Conservation (phyloP, 441 rosid genomes). For the Capsella rubella region DNA sequence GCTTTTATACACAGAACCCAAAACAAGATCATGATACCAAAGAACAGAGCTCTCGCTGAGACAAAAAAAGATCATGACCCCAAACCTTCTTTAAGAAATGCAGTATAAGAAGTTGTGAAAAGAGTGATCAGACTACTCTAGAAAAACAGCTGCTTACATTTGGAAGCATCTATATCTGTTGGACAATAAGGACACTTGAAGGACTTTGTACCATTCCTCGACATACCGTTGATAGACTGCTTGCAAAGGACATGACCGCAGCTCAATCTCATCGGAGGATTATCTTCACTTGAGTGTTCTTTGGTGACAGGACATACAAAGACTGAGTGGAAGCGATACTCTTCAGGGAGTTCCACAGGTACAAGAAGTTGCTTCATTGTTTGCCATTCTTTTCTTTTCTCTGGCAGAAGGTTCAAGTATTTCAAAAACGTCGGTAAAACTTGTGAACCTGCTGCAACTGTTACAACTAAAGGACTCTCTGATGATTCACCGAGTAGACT, state of each 20-base stretch:
- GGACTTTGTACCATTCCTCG: slow-evolving; percentile 53
- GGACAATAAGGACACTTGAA: slow-evolving; percentile 76
- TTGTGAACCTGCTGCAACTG: slow-evolving; percentile 57
- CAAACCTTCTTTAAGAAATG: neutral
- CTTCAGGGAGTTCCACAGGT: slow-evolving; percentile 56
- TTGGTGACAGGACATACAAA: slow-evolving; percentile 64
- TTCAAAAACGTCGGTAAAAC: slow-evolving; percentile 63
- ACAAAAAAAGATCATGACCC: neutral
- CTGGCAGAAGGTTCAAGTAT: slow-evolving; percentile 54
- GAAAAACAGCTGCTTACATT: slow-evolving; percentile 55
- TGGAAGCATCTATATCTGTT: slow-evolving; percentile 47
- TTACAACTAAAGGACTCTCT: slow-evolving; percentile 57
- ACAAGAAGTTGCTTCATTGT: slow-evolving; percentile 62
- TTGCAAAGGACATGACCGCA: slow-evolving; percentile 71
- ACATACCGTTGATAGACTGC: slow-evolving; percentile 64
- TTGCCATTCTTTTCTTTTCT: slow-evolving; percentile 59
- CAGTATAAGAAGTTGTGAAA: neutral
- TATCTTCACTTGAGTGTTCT: slow-evolving; percentile 63
- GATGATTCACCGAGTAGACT: slow-evolving; percentile 55
- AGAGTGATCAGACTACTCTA: neutral
- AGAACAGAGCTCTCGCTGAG: neutral
- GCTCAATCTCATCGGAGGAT: slow-evolving; percentile 58
- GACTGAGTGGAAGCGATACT: slow-evolving; percentile 58
- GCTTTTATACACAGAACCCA: neutral
- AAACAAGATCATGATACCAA: no score